Conservation (phyloP, 345 rosid species). For the Salix viminalis region DNA sequence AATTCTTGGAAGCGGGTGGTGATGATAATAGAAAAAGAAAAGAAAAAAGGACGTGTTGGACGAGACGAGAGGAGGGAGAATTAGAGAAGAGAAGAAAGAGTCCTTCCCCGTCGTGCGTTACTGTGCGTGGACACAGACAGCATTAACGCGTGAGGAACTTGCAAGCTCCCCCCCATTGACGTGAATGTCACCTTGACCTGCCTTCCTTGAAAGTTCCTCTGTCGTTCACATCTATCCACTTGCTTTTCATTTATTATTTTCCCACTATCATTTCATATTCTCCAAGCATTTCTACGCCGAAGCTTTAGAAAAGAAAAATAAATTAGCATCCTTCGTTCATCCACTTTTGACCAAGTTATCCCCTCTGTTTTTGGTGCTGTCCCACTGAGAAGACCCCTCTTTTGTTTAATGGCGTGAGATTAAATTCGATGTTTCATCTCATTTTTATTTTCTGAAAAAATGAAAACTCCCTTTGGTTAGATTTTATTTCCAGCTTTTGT, state of each 20-base stretch:
- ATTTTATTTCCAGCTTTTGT: too few species aligned
- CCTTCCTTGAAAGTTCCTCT: neutral
- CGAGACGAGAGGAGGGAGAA: neutral
- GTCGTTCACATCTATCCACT: neutral
- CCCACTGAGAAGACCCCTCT: too few species aligned
- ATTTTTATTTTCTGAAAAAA: too few species aligned
- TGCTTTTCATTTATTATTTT: neutral
- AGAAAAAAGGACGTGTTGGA: neutral
- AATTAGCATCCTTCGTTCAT: neutral
- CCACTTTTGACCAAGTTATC: neutral
- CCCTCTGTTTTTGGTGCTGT: too few species aligned
- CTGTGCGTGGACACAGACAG: neutral
- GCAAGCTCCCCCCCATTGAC: neutral
- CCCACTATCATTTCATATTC: neutral
- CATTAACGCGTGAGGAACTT: neutral
- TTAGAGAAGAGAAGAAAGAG: neutral
- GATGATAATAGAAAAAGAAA: neutral
- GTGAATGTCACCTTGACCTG: neutral
- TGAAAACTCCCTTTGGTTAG: too few species aligned
- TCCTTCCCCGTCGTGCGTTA: neutral
- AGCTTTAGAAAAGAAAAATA: too few species aligned
- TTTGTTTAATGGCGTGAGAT: too few species aligned
- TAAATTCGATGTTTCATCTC: too few species aligned
- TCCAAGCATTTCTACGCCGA: neutral
- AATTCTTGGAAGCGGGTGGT: neutral